Conservation (phyloP, 139 green algal genomes). For the Chlorella sp. region DNA sequence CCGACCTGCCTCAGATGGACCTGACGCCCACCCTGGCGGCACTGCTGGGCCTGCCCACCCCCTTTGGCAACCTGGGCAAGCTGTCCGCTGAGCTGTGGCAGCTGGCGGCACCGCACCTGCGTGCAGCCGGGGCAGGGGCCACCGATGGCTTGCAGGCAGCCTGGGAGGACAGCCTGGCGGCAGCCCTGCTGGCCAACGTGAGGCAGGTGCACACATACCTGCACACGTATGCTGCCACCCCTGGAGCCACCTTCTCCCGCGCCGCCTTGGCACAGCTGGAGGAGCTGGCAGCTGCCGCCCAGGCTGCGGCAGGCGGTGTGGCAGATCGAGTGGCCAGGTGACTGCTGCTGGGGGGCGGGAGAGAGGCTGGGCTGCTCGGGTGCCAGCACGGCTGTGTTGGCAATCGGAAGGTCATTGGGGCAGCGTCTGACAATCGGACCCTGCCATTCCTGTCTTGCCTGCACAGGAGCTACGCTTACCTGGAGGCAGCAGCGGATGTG, state of each 20-base stretch:
- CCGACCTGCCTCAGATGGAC: conserved; percentile 81
- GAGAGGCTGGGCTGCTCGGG: neutral
- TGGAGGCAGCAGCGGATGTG: conserved; percentile 59
- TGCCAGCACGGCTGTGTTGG: too few relatives aligned
- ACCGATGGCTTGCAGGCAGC: neutral
- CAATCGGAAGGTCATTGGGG: too few relatives aligned
- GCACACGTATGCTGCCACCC: conserved; percentile 59
- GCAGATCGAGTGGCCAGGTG: neutral
- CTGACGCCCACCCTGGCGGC: conserved; percentile 83
- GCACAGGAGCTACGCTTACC: conserved; percentile 38
- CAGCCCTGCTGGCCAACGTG: conserved; percentile 3
- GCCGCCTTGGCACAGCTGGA: conserved; percentile 37
- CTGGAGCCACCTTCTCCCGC: conserved; percentile 46
- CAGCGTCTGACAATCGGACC: too few relatives aligned
- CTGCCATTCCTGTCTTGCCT: neutral
- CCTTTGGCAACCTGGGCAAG: conserved; percentile 82
- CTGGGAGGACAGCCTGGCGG: conserved; percentile 21
- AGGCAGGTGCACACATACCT: conserved; percentile 74
- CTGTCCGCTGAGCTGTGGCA: conserved; percentile 67
- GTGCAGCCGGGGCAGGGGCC: neutral
- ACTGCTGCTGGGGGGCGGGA: neutral
- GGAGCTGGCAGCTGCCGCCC: conserved; percentile 23
- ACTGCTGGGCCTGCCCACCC: conserved; percentile 85
- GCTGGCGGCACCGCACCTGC: conserved; percentile 24
- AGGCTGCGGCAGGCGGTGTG: neutral